Evolutionary conservation across 495 filamentous ascomycete genomes (phyloP).

Genomic region (Neurospora intermedia): DNA sequence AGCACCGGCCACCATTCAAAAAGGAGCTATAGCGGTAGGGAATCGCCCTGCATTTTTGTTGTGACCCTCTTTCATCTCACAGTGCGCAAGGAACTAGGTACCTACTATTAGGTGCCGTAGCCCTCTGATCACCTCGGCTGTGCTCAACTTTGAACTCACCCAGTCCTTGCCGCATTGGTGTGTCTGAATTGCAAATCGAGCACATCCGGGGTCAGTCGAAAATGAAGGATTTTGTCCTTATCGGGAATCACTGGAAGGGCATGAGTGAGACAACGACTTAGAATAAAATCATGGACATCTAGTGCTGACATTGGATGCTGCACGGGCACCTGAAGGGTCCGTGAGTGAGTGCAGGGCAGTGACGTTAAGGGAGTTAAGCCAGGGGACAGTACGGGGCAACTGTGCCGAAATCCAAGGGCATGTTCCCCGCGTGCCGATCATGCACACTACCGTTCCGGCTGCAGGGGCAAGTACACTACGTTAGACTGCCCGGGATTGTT

Average conservation of each 20-base stretch:
- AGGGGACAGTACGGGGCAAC: not conserved
- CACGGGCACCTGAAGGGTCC: not conserved
- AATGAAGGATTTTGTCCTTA: not conserved
- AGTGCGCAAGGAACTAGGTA: not conserved
- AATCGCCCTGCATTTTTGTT: not conserved
- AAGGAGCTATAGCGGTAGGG: not conserved
- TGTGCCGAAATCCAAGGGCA: not conserved
- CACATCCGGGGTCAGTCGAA: not conserved
- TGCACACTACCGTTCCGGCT: not conserved
- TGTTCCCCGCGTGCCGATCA: not conserved
- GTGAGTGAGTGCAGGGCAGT: not conserved
- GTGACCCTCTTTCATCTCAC: not conserved
- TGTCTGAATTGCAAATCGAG: not conserved
- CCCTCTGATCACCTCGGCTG: not conserved
- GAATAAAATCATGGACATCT: not conserved
- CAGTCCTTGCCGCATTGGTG: not conserved
- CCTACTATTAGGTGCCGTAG: not conserved
- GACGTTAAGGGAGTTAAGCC: not conserved
- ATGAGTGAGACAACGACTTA: not conserved
- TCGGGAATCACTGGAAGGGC: not conserved
- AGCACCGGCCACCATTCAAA: not conserved
- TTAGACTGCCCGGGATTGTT: not conserved
- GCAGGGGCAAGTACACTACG: not conserved
- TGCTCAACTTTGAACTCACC: not conserved
- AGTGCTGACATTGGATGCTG: not conserved